phyloP scores from a whole-genome alignment of 192 early-diverging fungal genomes.

The Coemansia biformis region DNA sequence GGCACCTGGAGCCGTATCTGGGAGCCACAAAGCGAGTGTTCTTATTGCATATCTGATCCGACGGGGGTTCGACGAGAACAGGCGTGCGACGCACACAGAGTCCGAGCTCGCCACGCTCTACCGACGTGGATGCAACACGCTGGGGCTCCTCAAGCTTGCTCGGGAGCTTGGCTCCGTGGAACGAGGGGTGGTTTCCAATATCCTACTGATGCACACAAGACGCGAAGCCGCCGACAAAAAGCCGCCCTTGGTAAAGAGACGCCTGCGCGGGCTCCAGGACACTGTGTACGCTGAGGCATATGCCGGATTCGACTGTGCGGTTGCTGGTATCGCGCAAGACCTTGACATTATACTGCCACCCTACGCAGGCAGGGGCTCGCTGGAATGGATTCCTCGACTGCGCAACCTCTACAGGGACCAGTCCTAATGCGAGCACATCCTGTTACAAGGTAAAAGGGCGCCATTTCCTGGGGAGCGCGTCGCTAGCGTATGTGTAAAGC shows the following conservation, averaged over 20 bases:
- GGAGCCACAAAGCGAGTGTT: constrained; percentile 4
- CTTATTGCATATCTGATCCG: constrained; percentile 21
- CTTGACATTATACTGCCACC: constrained; percentile 32
- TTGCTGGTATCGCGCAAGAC: constrained; percentile 30
- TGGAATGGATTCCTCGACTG: constrained; percentile 41
- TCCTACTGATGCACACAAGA: constrained; percentile 14
- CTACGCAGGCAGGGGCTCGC: constrained; percentile 12
- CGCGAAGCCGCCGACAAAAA: constrained; percentile 13
- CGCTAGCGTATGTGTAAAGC: too few relatives aligned
- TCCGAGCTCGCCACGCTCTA: constrained; percentile 11
- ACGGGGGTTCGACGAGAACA: constrained; percentile 30
- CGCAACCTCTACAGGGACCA: constrained; percentile 8
- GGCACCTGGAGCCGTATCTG: constrained; percentile 25
- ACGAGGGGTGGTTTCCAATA: constrained; percentile 14
- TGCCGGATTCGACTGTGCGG: constrained; percentile 14
- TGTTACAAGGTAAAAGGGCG: too few relatives aligned
- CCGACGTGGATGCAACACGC: constrained; percentile 34
- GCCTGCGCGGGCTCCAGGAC: constrained; percentile 12
- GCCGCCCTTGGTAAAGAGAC: constrained; percentile 16
- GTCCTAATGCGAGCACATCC: too few relatives aligned
- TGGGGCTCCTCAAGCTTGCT: constrained; percentile 47
- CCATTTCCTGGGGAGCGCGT: too few relatives aligned
- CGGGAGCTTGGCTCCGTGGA: constrained; percentile 43
- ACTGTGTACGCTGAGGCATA: constrained; percentile 10
- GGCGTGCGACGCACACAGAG: not conserved